Conservation (phyloP, 192 early-diverging fungal genomes). For the Rhizophagus sp. region DNA sequence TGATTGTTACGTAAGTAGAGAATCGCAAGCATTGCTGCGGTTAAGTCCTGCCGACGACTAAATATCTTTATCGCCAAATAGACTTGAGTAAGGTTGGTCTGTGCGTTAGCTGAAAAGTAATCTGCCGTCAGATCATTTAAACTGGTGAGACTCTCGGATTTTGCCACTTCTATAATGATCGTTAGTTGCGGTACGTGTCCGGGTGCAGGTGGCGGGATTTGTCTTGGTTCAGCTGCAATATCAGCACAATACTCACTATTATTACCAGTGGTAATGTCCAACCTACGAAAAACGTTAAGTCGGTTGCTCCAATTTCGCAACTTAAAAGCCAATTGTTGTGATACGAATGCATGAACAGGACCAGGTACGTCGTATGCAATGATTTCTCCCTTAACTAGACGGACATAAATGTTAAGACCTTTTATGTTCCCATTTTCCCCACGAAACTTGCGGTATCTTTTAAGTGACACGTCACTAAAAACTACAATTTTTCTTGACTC, state of each 20-base stretch:
- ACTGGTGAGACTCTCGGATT: not conserved
- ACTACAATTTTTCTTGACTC: not conserved
- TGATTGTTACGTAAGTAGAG: not conserved
- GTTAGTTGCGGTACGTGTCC: conserved; percentile 1
- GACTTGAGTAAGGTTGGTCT: not conserved
- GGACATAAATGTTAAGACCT: not conserved
- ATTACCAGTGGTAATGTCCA: not conserved
- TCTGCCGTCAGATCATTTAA: conserved; percentile 3
- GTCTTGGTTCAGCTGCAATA: not conserved
- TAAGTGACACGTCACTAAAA: not conserved
- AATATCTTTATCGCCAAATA: not conserved
- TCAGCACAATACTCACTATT: conserved; percentile 2
- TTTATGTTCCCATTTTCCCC: not conserved
- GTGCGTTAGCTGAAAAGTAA: conserved; percentile 19
- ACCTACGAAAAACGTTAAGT: not conserved
- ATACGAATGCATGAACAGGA: not conserved
- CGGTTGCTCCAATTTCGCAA: not conserved
- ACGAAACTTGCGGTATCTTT: not conserved
- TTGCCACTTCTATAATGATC: conserved; percentile 24
- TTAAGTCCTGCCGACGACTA: not conserved
- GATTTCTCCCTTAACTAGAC: not conserved
- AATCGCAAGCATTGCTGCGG: not conserved
- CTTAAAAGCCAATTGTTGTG: not conserved
- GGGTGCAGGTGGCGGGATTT: not conserved
- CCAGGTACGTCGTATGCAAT: not conserved